Base-by-base conservation (phyloP, 495 filamentous ascomycete species). In the Penicillium verhagenii region DNA sequence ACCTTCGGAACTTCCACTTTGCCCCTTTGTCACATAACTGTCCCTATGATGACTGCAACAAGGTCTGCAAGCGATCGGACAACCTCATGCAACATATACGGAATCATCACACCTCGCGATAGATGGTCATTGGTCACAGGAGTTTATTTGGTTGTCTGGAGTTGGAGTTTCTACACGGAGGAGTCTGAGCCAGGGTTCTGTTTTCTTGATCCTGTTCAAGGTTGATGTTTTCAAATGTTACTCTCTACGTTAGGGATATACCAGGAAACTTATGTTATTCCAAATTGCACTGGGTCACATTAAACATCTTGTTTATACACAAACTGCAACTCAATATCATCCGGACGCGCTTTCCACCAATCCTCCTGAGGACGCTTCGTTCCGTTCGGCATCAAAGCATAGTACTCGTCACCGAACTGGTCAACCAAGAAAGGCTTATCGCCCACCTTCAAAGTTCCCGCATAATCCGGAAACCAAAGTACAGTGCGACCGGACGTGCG, bases 1-100 rank as follows among this genome's bases (percentile, higher is more conserved):
- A 51, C 25, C 35, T 51, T 5, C 14, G 38, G 42, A 40, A 38
- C 5, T 16, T 51, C 10, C 49, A 51, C 18, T 24, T 51, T n/a
- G 26, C 21, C 5, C 49, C 48, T 11, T 9, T 19, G 8, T 20
- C 23, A 21, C 33, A 51, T 9, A 33, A 19, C 14, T 51, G 49
- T 39, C 35, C 33, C n/a, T 10, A 28, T 28, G 11, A 26, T 18
- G 9, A 26, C 1, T 51, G 49, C 21, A 21, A 26, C 20, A 51
- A 25, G 49, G 49, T 51, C 23, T 51, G 33, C 49, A 51, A 51
- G 25, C 49, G 49, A 2, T 16, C 23, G 2, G 49, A 51, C 25
- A 51, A 51, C 6, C 35, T 51, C 1, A 51, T 4, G 33, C 49
- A 51, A 18, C 49, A 51, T 31, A 51, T 42, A 18, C 20, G 49